Conservation (phyloP, 2,329 filamentous ascomycete genomes). For the Phaeomoniella chlamydospora region DNA sequence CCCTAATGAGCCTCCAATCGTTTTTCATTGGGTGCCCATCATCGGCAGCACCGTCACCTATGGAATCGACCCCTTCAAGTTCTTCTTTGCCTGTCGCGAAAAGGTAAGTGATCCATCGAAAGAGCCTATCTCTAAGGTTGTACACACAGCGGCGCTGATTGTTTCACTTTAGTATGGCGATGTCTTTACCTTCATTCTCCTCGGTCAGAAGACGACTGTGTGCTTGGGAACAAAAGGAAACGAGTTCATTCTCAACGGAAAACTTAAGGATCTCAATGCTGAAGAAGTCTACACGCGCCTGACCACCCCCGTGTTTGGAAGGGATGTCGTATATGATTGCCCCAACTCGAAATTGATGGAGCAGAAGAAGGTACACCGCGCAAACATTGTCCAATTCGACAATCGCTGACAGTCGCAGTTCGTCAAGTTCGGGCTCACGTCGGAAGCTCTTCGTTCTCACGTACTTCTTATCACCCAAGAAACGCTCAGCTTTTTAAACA, state of each 20-base stretch:
- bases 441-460: slow-evolving; percentile 49
- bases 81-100: slow-evolving; percentile 58
- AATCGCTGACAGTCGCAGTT: slow-evolving; percentile 23
- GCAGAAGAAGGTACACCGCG: slow-evolving; percentile 62
- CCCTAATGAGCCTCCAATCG: slow-evolving; percentile 63
- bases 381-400: neutral
- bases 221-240: slow-evolving; percentile 71
- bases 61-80: slow-evolving; percentile 52
- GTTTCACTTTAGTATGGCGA: slow-evolving; percentile 63
- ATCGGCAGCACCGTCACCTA: slow-evolving; percentile 29
- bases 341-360: slow-evolving; percentile 89
- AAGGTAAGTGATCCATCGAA: slow-evolving; percentile 44
- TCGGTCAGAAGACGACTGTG: slow-evolving; percentile 80
- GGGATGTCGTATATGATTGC: slow-evolving; percentile 70
- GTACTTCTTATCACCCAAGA: slow-evolving; percentile 66
- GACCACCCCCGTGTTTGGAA: slow-evolving; percentile 58
- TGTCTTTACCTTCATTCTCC: slow-evolving; percentile 77
- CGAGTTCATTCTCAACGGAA: slow-evolving; percentile 87
- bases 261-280: slow-evolving; percentile 76
- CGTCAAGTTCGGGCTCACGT: slow-evolving; percentile 50
- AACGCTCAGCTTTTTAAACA: slow-evolving; percentile 45
- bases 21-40: slow-evolving; percentile 64
- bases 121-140: slow-evolving; percentile 12
- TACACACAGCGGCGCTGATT: too few species aligned
- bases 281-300: slow-evolving; percentile 80